These are phyloP conservation scores for Amborella trichopoda DNA, from an alignment of 164 flowering plant species.

Conservation along the genomic window DNA sequence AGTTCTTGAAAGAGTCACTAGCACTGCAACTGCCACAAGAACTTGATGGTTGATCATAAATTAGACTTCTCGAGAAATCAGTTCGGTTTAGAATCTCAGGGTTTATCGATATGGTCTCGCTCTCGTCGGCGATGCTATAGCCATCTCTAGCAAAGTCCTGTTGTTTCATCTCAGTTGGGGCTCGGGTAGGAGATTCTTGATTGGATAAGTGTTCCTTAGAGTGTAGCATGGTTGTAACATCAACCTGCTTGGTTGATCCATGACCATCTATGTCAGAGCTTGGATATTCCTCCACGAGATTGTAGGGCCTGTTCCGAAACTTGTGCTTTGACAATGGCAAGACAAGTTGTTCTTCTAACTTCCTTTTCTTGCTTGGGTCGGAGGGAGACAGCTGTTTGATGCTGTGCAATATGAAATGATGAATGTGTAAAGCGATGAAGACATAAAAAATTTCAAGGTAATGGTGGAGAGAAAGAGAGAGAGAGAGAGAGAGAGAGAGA, in stretches of 20 bases:
- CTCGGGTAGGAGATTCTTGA: too few relatives aligned
- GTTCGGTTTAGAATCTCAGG: slow-evolving; percentile 11
- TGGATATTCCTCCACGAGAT: too few relatives aligned
- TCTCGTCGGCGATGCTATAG: slow-evolving; percentile 30
- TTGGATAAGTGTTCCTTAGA: too few relatives aligned
- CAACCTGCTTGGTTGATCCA: too few relatives aligned
- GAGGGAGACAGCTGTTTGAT: too few relatives aligned
- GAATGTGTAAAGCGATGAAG: too few relatives aligned
- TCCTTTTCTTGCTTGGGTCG: slow-evolving; percentile 48
- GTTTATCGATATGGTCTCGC: slow-evolving; percentile 18
- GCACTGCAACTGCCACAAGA: slow-evolving; percentile 19
- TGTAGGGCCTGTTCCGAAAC: too few relatives aligned
- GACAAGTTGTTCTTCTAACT: slow-evolving; percentile 33
- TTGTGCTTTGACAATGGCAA: slow-evolving; percentile 46
- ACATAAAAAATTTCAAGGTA: not conserved
- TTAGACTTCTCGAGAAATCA: slow-evolving; percentile 3
- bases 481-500: not conserved
- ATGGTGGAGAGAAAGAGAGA: not conserved
- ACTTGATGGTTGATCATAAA: slow-evolving; percentile 20
- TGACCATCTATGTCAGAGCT: too few relatives aligned
- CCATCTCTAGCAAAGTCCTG: slow-evolving; percentile 36
- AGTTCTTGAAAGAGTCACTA: slow-evolving; percentile 11
- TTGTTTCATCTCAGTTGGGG: too few relatives aligned
- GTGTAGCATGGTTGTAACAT: too few relatives aligned
- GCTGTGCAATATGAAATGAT: too few relatives aligned